These are phyloP conservation scores for Pezicula radicicola DNA, from an alignment of 2,329 filamentous ascomycete species.

Conservation along the genomic window DNA sequence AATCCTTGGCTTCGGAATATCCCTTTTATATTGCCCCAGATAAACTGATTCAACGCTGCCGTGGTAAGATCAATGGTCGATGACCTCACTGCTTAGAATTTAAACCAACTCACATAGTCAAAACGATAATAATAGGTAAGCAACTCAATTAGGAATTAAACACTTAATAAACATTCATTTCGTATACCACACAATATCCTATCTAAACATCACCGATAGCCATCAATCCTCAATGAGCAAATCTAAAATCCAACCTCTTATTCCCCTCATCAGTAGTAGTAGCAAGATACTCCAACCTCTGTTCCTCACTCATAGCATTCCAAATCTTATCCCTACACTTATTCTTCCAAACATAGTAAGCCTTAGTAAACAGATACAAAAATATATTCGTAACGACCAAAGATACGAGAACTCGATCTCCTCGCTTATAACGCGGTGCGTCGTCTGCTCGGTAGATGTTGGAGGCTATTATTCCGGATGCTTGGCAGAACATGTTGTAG, in stretches of 20 bases:
- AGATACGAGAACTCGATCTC: slow-evolving; percentile 51
- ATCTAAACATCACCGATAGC: too few species aligned
- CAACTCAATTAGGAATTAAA: too few species aligned
- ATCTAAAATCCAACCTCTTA: slow-evolving; percentile 33
- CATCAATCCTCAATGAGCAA: slow-evolving; percentile 16
- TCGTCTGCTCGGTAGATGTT: slow-evolving; percentile 42
- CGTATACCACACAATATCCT: too few species aligned
- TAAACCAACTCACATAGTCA: too few species aligned
- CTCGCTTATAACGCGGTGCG: slow-evolving; percentile 47
- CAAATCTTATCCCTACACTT: slow-evolving; percentile 35
- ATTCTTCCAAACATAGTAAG: slow-evolving; percentile 45
- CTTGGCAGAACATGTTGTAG: slow-evolving; percentile 55
- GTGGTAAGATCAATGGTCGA: too few species aligned
- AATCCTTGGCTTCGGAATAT: too few species aligned
- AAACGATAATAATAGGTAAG: too few species aligned
- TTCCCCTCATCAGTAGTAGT: slow-evolving; percentile 38
- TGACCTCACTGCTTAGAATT: too few species aligned
- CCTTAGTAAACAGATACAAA: slow-evolving; percentile 40
- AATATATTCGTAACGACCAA: slow-evolving; percentile 43
- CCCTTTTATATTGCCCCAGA: too few species aligned
- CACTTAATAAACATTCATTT: too few species aligned
- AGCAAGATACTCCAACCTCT: slow-evolving; percentile 41
- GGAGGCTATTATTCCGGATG: slow-evolving; percentile 30
- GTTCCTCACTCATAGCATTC: slow-evolving; percentile 40
- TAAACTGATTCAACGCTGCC: too few species aligned